Evolutionary conservation across 176 grass and related monocot genomes (phyloP).

Genomic region (Avena atlantica): DNA sequence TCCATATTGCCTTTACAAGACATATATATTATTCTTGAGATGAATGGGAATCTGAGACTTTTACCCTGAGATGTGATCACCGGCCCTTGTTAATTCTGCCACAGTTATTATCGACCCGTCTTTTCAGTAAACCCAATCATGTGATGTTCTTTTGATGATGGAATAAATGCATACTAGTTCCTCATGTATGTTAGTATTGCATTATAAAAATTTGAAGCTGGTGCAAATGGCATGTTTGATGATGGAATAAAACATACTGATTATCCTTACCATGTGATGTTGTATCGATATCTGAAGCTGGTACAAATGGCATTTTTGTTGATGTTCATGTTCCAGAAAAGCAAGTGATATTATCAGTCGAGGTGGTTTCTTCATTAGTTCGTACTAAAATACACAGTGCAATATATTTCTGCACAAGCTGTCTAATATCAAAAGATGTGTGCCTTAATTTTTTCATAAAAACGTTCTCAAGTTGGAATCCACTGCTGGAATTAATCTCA

Average conservation of each 20-base stretch:
- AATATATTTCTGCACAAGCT: background rate
- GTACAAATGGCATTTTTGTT: background rate
- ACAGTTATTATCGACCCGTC: background rate
- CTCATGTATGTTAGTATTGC: background rate
- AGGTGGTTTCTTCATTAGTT: background rate
- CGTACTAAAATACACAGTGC: background rate
- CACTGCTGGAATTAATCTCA: slow-evolving; percentile 6
- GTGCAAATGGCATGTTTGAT: background rate
- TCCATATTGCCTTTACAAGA: slow-evolving; percentile 5
- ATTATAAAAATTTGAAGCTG: background rate
- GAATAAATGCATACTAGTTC: background rate
- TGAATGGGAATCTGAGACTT: background rate
- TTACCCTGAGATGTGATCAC: background rate
- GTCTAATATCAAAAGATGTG: background rate
- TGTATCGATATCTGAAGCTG: background rate
- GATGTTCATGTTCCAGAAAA: background rate
- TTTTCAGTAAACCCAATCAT: background rate
- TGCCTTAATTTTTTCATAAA: background rate
- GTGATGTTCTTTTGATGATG: background rate
- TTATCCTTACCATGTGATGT: background rate
- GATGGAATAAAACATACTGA: no score
- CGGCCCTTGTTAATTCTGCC: background rate
- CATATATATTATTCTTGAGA: background rate
- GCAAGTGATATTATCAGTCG: background rate
- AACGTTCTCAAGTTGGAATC: background rate